Evolutionary conservation across 164 flowering plant genomes (phyloP).

Genomic region (Vitis riparia): DNA sequence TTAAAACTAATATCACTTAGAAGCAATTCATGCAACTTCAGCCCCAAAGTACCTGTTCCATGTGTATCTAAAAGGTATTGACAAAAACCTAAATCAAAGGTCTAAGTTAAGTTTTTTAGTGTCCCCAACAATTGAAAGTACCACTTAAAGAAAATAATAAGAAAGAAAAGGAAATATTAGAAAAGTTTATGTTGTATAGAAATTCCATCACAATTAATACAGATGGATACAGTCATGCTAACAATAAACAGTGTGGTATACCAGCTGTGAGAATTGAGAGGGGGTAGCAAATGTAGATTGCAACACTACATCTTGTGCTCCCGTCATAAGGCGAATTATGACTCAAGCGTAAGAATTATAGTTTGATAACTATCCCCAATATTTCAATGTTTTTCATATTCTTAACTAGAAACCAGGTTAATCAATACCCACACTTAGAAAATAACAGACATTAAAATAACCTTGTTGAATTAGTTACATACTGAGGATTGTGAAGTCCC

Average conservation of each 20-base stretch:
- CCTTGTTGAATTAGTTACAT: constrained; percentile 8
- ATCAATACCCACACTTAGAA: background rate
- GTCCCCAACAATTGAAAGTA: background rate
- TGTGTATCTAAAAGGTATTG: too few species aligned
- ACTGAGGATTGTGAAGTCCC: constrained; percentile 67
- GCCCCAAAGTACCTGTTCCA: too few species aligned
- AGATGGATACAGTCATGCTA: background rate
- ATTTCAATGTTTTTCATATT: too few species aligned
- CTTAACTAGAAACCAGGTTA: background rate
- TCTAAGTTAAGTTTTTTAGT: too few species aligned
- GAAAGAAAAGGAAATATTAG: background rate
- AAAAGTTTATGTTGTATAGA: too few species aligned
- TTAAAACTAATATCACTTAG: too few species aligned
- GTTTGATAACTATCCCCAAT: too few species aligned
- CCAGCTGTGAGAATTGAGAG: too few species aligned
- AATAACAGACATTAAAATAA: background rate
- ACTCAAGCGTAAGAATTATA: too few species aligned
- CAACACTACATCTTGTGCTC: background rate
- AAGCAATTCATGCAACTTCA: too few species aligned
- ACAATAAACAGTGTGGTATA: background rate
- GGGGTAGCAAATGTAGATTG: background rate
- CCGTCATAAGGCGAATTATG: too few species aligned
- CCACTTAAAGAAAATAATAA: background rate
- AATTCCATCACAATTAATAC: background rate
- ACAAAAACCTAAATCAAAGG: too few species aligned